Evolutionary conservation across 495 filamentous ascomycete species (phyloP).

Genomic region (Annulohypoxylon stygium): DNA sequence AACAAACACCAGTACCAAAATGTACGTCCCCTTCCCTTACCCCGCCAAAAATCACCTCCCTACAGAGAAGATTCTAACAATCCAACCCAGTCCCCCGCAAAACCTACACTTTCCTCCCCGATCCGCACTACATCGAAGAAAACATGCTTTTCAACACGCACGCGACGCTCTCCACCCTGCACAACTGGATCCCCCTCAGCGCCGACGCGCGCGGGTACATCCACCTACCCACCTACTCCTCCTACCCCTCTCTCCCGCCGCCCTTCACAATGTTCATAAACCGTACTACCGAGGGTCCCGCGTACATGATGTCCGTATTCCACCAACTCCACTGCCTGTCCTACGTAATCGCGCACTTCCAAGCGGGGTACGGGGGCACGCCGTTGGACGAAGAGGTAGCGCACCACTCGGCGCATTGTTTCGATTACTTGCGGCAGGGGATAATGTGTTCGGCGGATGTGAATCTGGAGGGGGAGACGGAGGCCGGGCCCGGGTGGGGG

Average conservation of each 20-base stretch:
- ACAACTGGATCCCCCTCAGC: constrained; percentile 62
- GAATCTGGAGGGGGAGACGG: constrained; percentile 61
- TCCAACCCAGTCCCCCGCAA: constrained; percentile 56
- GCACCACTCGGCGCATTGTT: constrained; percentile 64
- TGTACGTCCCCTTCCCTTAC: constrained; percentile 29
- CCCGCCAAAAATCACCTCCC: no score
- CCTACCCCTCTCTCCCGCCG: constrained; percentile 53
- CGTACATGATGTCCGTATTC: constrained; percentile 65
- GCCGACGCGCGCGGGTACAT: constrained; percentile 59
- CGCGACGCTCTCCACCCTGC: constrained; percentile 57
- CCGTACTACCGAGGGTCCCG: constrained; percentile 54
- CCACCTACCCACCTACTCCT: constrained; percentile 49
- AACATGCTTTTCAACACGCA: constrained; percentile 61
- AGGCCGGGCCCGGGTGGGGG: constrained; percentile 59
- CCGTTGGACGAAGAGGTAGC: constrained; percentile 56
- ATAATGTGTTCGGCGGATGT: constrained; percentile 63
- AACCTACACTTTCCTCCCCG: constrained; percentile 56
- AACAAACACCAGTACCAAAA: constrained; percentile 42
- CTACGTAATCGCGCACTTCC: constrained; percentile 58
- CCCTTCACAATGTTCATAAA: constrained; percentile 55
- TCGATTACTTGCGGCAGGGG: constrained; percentile 63
- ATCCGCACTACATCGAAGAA: constrained; percentile 56
- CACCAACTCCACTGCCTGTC: constrained; percentile 68
- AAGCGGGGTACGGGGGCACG: constrained; percentile 55
- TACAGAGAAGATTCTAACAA: no score